Evolutionary conservation across 2,329 filamentous ascomycete species (phyloP), one percentile per base, ranked within the genome.

Genomic region (Kalmusia sp.): DNA sequence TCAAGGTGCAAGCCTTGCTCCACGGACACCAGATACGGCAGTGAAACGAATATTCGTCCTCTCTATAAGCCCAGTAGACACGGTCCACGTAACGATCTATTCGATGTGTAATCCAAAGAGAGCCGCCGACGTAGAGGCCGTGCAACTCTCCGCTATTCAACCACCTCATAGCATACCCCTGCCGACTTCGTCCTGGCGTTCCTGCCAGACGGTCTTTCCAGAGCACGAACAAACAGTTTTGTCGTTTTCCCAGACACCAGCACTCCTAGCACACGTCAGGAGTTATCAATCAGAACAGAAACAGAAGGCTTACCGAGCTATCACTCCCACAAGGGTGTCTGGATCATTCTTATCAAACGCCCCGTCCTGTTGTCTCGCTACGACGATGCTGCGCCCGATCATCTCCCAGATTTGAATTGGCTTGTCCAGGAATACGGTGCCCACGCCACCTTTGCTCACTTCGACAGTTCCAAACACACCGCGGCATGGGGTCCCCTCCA

Each of bases 151-250:
- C 12, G 21, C 24, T 22, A 22, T 41, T 11, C 43, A 28, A 24
- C 22, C 22, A 19, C 34, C 44, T 86, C 76, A 97, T 64, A 95
- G 79, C 91, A 99, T 98, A 2, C 95, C 95, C 78, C 91, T 93
- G 62, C 84, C 82, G 35, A 93, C 87, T 78, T 96, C 91, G 68
- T 97, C 93, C 76, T 88, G 88, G 64, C 95, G 86, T 81, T 99
- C 95, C 76, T 99, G 90, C 95, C 95, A 99, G 9, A 99, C 85
- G 51, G 93, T 98, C 85, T 98, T 98, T 3, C 95, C 95, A 31
- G 92, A 96, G 76, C 95, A 99, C 41, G 92, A 96, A 75, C 95
- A 99, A 5, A 99, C 93, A 39, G 91, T 96, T 83, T 98, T 99
- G 73, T 97, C 92, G 67, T 99, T 72, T 74, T 97, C 93, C 95